A percentile compares a stretch with the other conserved stretches of the same genome.
phyloP scores from a whole-genome alignment of 108 stramenopile species.

The Epithemia pelagica region DNA sequence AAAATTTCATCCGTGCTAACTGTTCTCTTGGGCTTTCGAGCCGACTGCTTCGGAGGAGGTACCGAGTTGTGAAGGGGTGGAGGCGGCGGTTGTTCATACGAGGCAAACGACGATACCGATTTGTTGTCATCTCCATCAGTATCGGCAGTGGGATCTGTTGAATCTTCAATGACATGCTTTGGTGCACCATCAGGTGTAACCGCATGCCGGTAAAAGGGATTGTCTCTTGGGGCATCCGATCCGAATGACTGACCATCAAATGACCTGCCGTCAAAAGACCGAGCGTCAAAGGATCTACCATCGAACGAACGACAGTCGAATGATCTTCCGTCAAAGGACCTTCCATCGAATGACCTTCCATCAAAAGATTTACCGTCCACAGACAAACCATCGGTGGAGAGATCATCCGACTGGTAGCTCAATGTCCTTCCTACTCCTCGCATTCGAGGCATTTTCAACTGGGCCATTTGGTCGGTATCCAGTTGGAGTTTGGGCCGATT shows the following conservation, averaged over 20 bases:
- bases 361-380: neutral
- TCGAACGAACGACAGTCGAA: neutral
- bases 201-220: neutral
- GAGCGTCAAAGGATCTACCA: neutral
- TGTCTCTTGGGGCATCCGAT: neutral
- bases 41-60: neutral
- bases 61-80: neutral
- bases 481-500: neutral
- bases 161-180: neutral
- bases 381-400: neutral
- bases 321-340: neutral
- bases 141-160: neutral
- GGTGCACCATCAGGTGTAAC: neutral
- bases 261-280: neutral
- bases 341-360: neutral
- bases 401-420: neutral
- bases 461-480: slow-evolving; percentile 1
- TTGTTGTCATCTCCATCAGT: neutral
- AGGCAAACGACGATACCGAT: neutral
- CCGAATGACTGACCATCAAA: neutral
- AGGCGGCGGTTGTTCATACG: neutral
- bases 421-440: neutral
- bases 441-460: slow-evolving; percentile 2
- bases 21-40: neutral
- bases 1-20: neutral